Evolutionary conservation across 2,329 filamentous ascomycete species (phyloP), one percentile per base, ranked within the genome.

Genomic region (Fusarium torulosum): DNA sequence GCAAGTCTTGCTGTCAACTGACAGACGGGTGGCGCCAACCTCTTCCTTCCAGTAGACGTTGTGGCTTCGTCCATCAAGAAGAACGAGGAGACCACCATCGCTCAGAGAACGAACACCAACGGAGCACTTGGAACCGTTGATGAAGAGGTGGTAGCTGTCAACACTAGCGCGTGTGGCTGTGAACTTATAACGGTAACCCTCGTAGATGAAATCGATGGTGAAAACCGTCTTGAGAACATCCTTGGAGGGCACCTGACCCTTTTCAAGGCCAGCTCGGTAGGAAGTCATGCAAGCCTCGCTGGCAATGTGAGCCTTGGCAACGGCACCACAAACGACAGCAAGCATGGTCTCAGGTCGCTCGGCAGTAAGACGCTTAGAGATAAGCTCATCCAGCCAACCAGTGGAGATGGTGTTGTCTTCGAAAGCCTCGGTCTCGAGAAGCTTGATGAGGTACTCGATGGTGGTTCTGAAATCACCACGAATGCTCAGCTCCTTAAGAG

Each of bases 21-120:
- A 97, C 72, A 99, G 83, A 78, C 96, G 94, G 51, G 96, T 97
- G 37, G 95, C 96, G 58, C 94, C 94, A 45, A 97, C 93, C 79
- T 99, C 96, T 77, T 99, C 96, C 83, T 98, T 98, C 96, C 96
- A 99, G 88, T 99, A 99, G 65, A 98, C 90, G 76, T 96, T 99
- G 89, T 99, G 96, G 73, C 93, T 97, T 79, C 93, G 93, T 63
- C 96, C 96, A 75, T 91, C 90, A 42, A 99, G 88, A 20, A 99
- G 88, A 67, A 99, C 89, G 57, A 99, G 86, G 13, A 99, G 88
- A 79, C 96, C 96, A 79, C 96, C 96, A 74, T 99, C 96, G 69
- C 93, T 94, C 69, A 99, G 88, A 49, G 94, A 91, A 73, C 96
- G 92, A 54, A 99, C 92, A 75, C 95, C 96, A 57, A 98, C 92